Evolutionary conservation across 2,329 filamentous ascomycete genomes (phyloP).

Genomic region (Eutypella sp.): DNA sequence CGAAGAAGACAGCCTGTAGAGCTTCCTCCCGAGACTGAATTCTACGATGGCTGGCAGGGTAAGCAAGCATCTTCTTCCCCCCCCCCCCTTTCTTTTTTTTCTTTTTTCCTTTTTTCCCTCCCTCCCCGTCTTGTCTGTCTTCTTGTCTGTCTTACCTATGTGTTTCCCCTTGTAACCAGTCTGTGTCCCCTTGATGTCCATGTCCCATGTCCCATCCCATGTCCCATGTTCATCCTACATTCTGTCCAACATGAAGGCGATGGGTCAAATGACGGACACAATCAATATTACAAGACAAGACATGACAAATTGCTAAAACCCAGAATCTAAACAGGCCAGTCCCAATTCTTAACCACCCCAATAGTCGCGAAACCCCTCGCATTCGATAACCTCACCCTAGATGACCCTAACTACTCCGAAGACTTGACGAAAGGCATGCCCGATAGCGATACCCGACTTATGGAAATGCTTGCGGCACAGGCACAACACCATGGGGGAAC

Average conservation of each 20-base stretch:
- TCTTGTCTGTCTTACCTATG: conserved; percentile 26
- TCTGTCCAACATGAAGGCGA: conserved; percentile 13
- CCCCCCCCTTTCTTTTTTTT: no score
- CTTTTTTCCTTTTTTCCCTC: no score
- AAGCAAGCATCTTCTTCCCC: no score
- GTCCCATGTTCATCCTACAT: no score
- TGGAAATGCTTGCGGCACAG: conserved; percentile 94
- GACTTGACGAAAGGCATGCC: conserved; percentile 52
- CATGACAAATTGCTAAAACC: conserved; percentile 5
- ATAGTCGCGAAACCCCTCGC: conserved; percentile 77
- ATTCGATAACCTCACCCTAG: conserved; percentile 75
- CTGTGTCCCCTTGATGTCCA: no score
- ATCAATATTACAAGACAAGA: background rate
- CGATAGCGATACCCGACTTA: conserved; percentile 81
- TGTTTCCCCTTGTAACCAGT: no score
- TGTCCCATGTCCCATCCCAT: conserved; percentile 2
- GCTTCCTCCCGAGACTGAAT: conserved; percentile 78
- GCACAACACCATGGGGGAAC: conserved; percentile 75
- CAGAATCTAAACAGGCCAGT: conserved; percentile 64
- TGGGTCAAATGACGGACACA: no score
- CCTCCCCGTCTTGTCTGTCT: no score
- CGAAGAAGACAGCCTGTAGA: conserved; percentile 63
- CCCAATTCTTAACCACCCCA: conserved; percentile 86
- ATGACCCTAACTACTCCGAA: conserved; percentile 71
- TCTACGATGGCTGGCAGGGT: conserved; percentile 99